phyloP scores from a whole-genome alignment of 148 eudicot genomes.

The Rhododendron williamsianum region DNA sequence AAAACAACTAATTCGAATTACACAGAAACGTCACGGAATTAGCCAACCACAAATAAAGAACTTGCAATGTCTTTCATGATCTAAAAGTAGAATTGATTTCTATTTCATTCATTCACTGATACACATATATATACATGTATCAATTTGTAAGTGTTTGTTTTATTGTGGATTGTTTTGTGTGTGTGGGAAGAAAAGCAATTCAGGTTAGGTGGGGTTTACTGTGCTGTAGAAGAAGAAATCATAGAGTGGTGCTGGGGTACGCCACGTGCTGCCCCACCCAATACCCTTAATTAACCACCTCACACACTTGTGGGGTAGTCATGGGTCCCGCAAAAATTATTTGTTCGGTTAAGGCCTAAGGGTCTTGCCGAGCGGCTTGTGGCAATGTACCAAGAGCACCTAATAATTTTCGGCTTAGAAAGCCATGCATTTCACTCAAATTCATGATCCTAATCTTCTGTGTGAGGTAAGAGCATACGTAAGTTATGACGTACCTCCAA shows the following conservation, averaged over 20 bases:
- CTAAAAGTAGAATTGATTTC: neutral
- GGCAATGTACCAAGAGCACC: neutral
- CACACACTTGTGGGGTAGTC: too few species aligned
- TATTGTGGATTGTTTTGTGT: neutral
- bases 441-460: conserved; percentile 3
- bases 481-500: neutral
- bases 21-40: too few species aligned
- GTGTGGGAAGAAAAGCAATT: neutral
- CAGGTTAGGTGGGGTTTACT: neutral
- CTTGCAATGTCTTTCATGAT: neutral
- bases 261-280: too few species aligned
- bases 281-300: too few species aligned
- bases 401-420: neutral
- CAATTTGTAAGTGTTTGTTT: neutral
- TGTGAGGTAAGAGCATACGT: neutral
- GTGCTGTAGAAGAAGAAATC: neutral
- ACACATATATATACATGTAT: neutral
- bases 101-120: neutral
- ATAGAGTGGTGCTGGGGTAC: too few species aligned
- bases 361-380: neutral
- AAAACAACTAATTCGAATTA: too few species aligned
- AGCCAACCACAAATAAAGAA: too few species aligned
- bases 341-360: too few species aligned
- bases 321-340: too few species aligned
- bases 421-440: neutral